phyloP scores from a whole-genome alignment of 1,284 basidiomycete genomes.

The Apiotrichum montevideense region DNA sequence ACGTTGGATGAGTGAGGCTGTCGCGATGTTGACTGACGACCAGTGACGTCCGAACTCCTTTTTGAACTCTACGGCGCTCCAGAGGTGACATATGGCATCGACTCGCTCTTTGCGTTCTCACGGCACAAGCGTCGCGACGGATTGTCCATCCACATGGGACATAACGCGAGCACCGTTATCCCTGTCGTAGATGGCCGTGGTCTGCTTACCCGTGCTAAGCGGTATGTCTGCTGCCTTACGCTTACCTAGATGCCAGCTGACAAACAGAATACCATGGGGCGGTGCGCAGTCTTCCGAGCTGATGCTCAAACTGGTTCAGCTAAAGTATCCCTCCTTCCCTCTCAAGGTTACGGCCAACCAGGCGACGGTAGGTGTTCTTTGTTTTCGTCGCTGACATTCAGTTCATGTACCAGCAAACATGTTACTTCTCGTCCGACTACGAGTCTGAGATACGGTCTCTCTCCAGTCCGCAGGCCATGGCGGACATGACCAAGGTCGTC shows the following conservation, averaged over 20 bases:
- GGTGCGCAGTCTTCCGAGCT: conserved; percentile 84
- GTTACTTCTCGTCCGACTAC: conserved; percentile 79
- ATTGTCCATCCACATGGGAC: conserved; percentile 56
- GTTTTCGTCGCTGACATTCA: conserved; percentile 40
- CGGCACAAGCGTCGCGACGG: conserved; percentile 54
- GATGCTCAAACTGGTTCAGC: conserved; percentile 82
- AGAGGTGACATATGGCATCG: conserved; percentile 79
- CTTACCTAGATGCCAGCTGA: background rate
- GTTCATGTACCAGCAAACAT: conserved; percentile 86
- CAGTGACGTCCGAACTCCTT: conserved; percentile 90
- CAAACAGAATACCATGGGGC: conserved; percentile 81
- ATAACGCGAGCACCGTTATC: conserved; percentile 67
- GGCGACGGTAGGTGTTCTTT: conserved; percentile 50
- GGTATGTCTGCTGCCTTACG: conserved; percentile 51
- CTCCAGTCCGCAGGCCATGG: conserved; percentile 59
- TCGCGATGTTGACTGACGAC: background rate
- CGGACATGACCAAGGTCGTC: conserved; percentile 63
- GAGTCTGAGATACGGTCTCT: conserved; percentile 60
- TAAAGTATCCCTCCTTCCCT: conserved; percentile 90
- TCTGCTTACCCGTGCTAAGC: conserved; percentile 72
- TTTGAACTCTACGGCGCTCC: conserved; percentile 92
- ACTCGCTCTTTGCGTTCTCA: conserved; percentile 87
- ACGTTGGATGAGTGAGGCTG: conserved; percentile 38
- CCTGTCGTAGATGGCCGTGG: conserved; percentile 75
- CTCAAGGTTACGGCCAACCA: conserved; percentile 53